Percentiles rank a stretch among this genome's conserved stretches.
These are phyloP conservation scores for Avena eriantha DNA, from an alignment of 176 grass and related monocot genomes.

Conservation along the genomic window DNA sequence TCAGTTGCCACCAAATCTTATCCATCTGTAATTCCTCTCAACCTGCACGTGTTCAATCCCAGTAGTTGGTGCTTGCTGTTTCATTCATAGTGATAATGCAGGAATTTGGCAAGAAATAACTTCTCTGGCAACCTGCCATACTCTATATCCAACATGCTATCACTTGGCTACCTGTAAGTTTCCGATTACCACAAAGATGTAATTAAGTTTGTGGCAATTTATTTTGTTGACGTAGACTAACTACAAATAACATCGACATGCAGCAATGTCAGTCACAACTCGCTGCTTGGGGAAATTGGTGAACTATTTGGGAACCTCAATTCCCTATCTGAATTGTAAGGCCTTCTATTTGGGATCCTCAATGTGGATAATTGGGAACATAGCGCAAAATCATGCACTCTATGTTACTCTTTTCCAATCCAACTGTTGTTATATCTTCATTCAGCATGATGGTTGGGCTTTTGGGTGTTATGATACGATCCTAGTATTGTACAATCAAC, in stretches of 20 bases:
- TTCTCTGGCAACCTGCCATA: conserved; percentile 79
- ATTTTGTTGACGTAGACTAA: conserved; percentile 32
- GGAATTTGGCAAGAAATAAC: conserved; percentile 86
- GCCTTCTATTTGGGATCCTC: neutral
- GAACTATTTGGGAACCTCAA: conserved; percentile 82
- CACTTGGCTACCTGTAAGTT: conserved; percentile 92
- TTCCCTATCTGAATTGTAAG: conserved; percentile 84
- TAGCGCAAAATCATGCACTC: neutral
- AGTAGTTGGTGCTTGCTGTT: conserved; percentile 20
- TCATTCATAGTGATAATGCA: conserved; percentile 44
- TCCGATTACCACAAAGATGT: conserved; percentile 14
- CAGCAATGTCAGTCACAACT: conserved; percentile 96
- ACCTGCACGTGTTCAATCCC: conserved; percentile 35
- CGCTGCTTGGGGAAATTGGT: conserved; percentile 71
- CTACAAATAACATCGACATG: conserved; percentile 42
- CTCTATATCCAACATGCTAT: conserved; percentile 72
- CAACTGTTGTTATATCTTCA: neutral
- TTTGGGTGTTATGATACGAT: neutral
- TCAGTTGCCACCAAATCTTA: conserved; percentile 84
- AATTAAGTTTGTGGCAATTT: conserved; percentile 11
- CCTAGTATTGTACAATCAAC: neutral
- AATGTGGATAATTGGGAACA: neutral
- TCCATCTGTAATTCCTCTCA: conserved; percentile 73
- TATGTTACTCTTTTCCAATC: neutral
- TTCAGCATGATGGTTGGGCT: neutral